Evolutionary conservation across 805 yeast species (phyloP).

Genomic region (Candida sakaeoensis): DNA sequence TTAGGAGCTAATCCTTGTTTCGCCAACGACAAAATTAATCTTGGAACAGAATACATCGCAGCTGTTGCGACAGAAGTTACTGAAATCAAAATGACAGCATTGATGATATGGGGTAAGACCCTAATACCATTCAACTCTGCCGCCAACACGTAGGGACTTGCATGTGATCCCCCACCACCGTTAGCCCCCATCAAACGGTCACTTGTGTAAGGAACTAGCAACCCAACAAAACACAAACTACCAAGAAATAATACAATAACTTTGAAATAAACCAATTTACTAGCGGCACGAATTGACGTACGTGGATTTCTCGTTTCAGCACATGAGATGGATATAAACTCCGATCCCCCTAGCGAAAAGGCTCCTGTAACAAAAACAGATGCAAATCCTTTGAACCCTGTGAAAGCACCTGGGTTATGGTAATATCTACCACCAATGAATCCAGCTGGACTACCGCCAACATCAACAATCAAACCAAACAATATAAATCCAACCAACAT

Average conservation of each 20-base stretch:
- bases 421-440: constrained; percentile 40
- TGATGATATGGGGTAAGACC: constrained; percentile 38
- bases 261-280: constrained; percentile 38
- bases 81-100: constrained; percentile 39
- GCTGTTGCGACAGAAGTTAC: constrained; percentile 42
- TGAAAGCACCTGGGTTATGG: constrained; percentile 37
- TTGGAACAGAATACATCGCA: constrained; percentile 39
- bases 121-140: constrained; percentile 34
- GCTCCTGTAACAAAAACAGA: constrained; percentile 39
- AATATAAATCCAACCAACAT: constrained; percentile 37
- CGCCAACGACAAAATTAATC: constrained; percentile 40
- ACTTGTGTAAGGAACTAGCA: constrained; percentile 34
- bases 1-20: constrained; percentile 41
- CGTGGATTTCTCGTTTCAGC: constrained; percentile 38
- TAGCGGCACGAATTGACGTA: constrained; percentile 35
- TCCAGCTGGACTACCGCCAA: constrained; percentile 33
- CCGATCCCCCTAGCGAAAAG: constrained; percentile 40
- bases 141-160: constrained; percentile 42
- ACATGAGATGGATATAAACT: constrained; percentile 36
- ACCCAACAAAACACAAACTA: constrained; percentile 34
- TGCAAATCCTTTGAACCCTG: constrained; percentile 38
- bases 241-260: constrained; percentile 37
- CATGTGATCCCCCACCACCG: constrained; percentile 28
- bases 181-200: constrained; percentile 31
- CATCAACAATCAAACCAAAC: constrained; percentile 36